Evolutionary conservation across 495 filamentous ascomycete genomes (phyloP).

Genomic region (Sabuloglossum arenarium): DNA sequence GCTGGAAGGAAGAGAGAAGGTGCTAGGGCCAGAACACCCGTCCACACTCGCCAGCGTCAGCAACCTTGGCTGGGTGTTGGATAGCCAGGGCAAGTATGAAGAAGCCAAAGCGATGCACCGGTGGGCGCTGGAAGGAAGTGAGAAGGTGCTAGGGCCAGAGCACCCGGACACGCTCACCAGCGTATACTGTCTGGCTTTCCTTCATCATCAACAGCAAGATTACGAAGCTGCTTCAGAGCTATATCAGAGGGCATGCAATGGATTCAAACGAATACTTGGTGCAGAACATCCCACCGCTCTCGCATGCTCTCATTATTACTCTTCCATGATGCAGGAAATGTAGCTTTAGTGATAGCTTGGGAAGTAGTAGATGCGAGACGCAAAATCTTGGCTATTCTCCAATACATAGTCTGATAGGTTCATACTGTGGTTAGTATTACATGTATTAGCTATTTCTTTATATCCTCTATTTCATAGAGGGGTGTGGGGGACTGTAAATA

Average conservation of each 20-base stretch:
- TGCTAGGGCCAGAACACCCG: neutral
- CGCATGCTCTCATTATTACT: slow-evolving; percentile 4
- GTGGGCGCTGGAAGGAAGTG: neutral
- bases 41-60: too few species aligned
- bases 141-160: neutral
- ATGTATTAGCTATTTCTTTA: neutral
- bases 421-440: too few species aligned
- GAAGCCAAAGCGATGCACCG: neutral
- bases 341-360: neutral
- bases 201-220: slow-evolving; percentile 2
- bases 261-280: slow-evolving; percentile 2
- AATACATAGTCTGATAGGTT: neutral
- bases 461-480: too few species aligned
- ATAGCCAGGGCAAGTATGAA: too few species aligned
- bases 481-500: too few species aligned
- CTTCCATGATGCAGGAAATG: neutral
- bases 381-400: neutral
- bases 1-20: neutral
- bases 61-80: too few species aligned
- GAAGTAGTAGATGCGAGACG: neutral
- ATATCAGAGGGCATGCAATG: slow-evolving; percentile 5
- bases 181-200: slow-evolving; percentile 3
- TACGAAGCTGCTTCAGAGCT: slow-evolving; percentile 4
- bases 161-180: slow-evolving; percentile 1
- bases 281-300: slow-evolving; percentile 3